Evolutionary conservation across 2,329 filamentous ascomycete species (phyloP).

Genomic region (Hymenoscyphus linearis): DNA sequence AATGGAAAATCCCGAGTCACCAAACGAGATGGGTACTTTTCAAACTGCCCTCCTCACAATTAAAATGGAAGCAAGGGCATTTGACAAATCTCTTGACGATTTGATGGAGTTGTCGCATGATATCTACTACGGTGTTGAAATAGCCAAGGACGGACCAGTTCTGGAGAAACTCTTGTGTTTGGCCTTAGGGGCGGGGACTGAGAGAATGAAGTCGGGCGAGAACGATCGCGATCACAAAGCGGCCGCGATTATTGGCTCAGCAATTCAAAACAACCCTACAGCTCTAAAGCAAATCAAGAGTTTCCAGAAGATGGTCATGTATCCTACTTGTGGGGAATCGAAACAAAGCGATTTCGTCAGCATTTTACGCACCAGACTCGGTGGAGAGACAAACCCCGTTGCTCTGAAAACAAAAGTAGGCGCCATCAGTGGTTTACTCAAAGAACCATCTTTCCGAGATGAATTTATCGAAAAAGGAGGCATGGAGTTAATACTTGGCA

Average conservation of each 20-base stretch:
- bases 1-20: constrained; percentile 29
- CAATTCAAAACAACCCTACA: constrained; percentile 60
- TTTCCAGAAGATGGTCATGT: constrained; percentile 38
- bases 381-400: constrained; percentile 23
- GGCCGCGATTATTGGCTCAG: constrained; percentile 50
- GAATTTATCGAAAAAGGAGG: constrained; percentile 52
- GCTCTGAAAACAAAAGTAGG: constrained; percentile 36
- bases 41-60: constrained; percentile 44
- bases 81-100: constrained; percentile 40
- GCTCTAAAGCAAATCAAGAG: constrained; percentile 48
- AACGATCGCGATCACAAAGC: constrained; percentile 37
- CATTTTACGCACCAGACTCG: constrained; percentile 22
- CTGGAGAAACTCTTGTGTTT: constrained; percentile 53
- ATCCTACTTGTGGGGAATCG: constrained; percentile 22
- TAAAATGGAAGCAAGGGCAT: constrained; percentile 36
- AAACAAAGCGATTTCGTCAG: constrained; percentile 20
- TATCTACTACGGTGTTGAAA: constrained; percentile 63
- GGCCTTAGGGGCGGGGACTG: constrained; percentile 33
- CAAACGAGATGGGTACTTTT: constrained; percentile 41
- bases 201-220: constrained; percentile 18
- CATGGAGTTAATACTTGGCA: constrained; percentile 48
- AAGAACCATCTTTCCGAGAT: constrained; percentile 44
- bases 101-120: constrained; percentile 63
- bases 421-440: constrained; percentile 52
- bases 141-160: constrained; percentile 50